These are phyloP conservation scores for Byssothecium circinans DNA, from an alignment of 2,329 filamentous ascomycete genomes.

Conservation along the genomic window DNA sequence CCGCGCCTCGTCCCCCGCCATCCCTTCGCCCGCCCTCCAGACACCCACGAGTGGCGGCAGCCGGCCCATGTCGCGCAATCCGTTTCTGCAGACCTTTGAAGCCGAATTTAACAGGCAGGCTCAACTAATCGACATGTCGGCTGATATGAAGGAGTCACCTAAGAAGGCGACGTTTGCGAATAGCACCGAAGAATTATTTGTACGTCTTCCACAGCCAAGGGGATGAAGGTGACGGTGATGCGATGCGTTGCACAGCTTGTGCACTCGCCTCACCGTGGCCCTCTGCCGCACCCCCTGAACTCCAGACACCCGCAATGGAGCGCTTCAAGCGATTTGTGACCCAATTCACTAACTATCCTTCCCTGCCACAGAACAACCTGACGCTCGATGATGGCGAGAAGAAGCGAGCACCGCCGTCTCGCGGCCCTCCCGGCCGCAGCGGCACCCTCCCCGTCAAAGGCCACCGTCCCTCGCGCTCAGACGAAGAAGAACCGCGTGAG, in stretches of 20 bases:
- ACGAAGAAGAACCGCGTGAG: slow-evolving; percentile 54
- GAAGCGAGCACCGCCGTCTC: slow-evolving; percentile 27
- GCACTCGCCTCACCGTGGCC: background rate
- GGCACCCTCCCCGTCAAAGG: slow-evolving; percentile 49
- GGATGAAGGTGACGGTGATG: background rate
- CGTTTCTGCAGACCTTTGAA: slow-evolving; percentile 67
- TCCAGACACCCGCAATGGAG: slow-evolving; percentile 38
- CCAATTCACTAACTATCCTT: slow-evolving; percentile 48
- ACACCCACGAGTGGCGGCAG: slow-evolving; percentile 59
- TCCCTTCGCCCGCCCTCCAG: slow-evolving; percentile 39
- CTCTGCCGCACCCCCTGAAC: background rate
- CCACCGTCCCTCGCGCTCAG: slow-evolving; percentile 67
- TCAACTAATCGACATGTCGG: slow-evolving; percentile 43
- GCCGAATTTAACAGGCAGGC: slow-evolving; percentile 45
- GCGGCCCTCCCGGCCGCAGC: slow-evolving; percentile 45
- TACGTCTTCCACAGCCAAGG: slow-evolving; percentile 54
- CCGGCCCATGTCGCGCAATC: slow-evolving; percentile 71
- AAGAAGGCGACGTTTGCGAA: slow-evolving; percentile 48
- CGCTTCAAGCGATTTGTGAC: slow-evolving; percentile 42
- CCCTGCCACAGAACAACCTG: slow-evolving; percentile 62
- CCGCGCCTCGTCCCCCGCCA: slow-evolving; percentile 62
- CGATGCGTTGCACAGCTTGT: slow-evolving; percentile 22
- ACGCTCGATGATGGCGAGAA: slow-evolving; percentile 61
- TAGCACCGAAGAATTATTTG: slow-evolving; percentile 73
- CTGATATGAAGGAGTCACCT: slow-evolving; percentile 46